A percentile compares a stretch with the other conserved stretches of the same genome.
Evolutionary conservation across 2,329 filamentous ascomycete species (phyloP).

Genomic region (Phialemoniopsis sp.): DNA sequence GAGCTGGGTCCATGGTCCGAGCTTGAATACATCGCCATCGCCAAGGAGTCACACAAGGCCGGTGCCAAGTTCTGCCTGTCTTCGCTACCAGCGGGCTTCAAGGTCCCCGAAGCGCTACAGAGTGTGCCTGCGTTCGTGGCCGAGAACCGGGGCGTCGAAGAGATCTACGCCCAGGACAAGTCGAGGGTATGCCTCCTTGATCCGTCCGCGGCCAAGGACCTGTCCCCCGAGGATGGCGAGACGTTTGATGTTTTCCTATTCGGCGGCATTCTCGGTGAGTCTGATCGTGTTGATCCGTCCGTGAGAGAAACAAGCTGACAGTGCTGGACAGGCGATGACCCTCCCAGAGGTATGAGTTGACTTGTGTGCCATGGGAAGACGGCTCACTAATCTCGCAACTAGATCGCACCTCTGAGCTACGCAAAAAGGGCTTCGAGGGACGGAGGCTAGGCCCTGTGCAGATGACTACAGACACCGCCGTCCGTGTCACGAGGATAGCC

Average conservation of each 20-base stretch:
- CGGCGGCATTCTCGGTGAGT: slow-evolving; percentile 83
- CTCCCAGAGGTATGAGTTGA: slow-evolving; percentile 69
- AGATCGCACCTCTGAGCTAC: slow-evolving; percentile 94
- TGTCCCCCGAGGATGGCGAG: slow-evolving; percentile 76
- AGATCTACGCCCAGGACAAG: slow-evolving; percentile 71
- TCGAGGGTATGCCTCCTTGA: slow-evolving; percentile 83
- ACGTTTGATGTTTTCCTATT: slow-evolving; percentile 90
- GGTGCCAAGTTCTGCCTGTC: slow-evolving; percentile 75
- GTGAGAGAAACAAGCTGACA: slow-evolving; percentile 4
- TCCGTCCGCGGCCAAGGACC: slow-evolving; percentile 74
- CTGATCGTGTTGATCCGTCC: slow-evolving; percentile 15
- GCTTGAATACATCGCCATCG: slow-evolving; percentile 87
- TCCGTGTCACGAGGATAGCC: slow-evolving; percentile 86
- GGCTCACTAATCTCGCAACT: slow-evolving; percentile 3
- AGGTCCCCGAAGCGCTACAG: slow-evolving; percentile 55
- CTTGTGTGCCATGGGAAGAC: not conserved
- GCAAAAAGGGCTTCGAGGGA: slow-evolving; percentile 88
- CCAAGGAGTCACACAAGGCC: slow-evolving; percentile 67
- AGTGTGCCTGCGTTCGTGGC: slow-evolving; percentile 60
- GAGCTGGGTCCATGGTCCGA: slow-evolving; percentile 93
- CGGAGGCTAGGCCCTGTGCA: slow-evolving; percentile 86
- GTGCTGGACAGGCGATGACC: slow-evolving; percentile 71
- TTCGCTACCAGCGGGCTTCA: slow-evolving; percentile 67
- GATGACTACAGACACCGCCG: slow-evolving; percentile 98
- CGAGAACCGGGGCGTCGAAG: slow-evolving; percentile 76